These are phyloP conservation scores for Cytospora mali DNA, from an alignment of 2,329 filamentous ascomycete species.

Conservation along the genomic window DNA sequence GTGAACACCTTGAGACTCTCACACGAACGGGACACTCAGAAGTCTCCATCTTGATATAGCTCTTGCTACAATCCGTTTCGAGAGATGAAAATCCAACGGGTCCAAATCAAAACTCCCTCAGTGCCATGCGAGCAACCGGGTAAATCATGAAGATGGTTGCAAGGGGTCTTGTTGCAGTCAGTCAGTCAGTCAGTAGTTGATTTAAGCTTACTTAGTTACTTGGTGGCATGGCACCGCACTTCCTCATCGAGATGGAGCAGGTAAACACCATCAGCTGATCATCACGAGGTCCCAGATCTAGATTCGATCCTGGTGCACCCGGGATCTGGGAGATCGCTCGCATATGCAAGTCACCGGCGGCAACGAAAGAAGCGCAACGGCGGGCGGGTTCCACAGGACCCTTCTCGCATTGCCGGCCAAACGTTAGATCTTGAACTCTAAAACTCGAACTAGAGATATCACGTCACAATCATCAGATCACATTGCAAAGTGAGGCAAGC, in stretches of 20 bases:
- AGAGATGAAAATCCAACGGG: too few species aligned
- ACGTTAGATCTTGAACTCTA: neutral
- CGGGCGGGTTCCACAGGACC: neutral
- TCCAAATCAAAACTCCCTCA: too few species aligned
- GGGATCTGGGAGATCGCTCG: too few species aligned
- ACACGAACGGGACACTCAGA: too few species aligned
- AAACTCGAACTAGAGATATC: neutral
- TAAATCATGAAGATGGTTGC: too few species aligned
- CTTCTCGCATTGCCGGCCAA: neutral
- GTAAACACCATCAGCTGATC: neutral
- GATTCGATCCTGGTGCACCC: neutral
- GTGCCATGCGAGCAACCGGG: too few species aligned
- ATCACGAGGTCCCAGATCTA: neutral
- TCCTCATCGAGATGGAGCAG: neutral
- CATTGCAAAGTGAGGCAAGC: neutral
- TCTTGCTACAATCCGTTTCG: too few species aligned
- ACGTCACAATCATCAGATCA: neutral
- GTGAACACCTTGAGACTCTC: too few species aligned
- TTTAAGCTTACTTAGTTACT: neutral
- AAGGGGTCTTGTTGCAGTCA: too few species aligned
- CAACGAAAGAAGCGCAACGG: neutral
- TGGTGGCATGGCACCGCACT: neutral
- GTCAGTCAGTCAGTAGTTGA: too few species aligned
- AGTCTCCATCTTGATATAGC: too few species aligned
- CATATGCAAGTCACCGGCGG: neutral